Conservation (phyloP, 2,329 filamentous ascomycete species). For the Aureobasidium sp. region DNA sequence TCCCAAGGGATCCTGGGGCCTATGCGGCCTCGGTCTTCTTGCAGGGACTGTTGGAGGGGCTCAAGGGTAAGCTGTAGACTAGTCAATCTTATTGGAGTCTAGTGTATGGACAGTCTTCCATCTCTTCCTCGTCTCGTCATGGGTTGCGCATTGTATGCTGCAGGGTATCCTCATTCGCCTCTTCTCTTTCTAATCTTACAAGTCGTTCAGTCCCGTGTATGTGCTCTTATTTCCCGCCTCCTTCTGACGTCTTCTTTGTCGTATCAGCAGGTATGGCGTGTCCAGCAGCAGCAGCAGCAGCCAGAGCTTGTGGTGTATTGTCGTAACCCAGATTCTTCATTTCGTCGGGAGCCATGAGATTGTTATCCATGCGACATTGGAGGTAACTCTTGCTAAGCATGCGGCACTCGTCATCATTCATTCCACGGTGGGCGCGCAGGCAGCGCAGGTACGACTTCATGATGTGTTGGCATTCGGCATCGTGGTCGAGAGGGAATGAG, state of each 20-base stretch:
- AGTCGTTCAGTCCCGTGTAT: background rate
- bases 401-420: conserved; percentile 89
- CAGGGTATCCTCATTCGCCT: background rate
- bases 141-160: background rate
- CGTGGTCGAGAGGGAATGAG: conserved; percentile 96
- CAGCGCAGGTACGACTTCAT: conserved; percentile 90
- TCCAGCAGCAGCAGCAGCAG: conserved; percentile 18
- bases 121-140: background rate
- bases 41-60: conserved; percentile 34
- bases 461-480: conserved; percentile 93
- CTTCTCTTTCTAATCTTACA: background rate
- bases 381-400: conserved; percentile 90
- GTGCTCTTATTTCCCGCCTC: background rate
- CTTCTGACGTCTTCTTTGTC: background rate
- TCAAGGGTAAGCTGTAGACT: conserved; percentile 16
- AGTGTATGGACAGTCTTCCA: background rate
- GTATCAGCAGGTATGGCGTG: conserved; percentile 4
- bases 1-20: conserved; percentile 41
- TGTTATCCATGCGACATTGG: conserved; percentile 91
- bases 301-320: conserved; percentile 12
- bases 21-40: conserved; percentile 41
- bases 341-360: conserved; percentile 96
- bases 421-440: conserved; percentile 83
- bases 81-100: background rate
- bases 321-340: conserved; percentile 94